Conservation (phyloP, 2,329 filamentous ascomycete species). For the Leptographium lundbergii region DNA sequence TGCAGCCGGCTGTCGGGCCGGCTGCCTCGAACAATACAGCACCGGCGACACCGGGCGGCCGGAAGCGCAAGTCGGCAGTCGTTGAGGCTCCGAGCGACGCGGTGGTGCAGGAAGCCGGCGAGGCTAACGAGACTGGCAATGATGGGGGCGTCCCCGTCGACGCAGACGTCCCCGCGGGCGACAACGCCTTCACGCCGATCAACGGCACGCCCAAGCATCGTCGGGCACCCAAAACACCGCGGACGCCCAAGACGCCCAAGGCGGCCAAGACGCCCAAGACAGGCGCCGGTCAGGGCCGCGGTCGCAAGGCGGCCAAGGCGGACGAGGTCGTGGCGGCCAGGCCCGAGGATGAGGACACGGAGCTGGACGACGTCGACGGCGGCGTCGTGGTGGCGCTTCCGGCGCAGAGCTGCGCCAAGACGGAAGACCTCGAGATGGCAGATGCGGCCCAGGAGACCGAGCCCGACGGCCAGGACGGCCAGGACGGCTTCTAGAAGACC, state of each 20-base stretch:
- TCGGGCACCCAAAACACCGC: neutral
- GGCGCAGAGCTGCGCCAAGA: neutral
- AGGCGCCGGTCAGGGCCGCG: neutral
- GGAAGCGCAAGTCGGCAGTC: constrained; percentile 12
- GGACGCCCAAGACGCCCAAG: neutral
- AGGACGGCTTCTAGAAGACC: neutral
- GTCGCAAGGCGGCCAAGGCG: neutral
- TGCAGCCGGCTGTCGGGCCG: neutral
- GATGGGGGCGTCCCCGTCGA: neutral
- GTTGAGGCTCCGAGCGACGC: neutral
- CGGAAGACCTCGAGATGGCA: neutral
- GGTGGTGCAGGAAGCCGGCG: neutral
- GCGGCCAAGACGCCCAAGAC: neutral
- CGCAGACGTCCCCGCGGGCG: neutral
- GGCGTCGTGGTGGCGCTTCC: neutral
- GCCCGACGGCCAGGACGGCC: neutral
- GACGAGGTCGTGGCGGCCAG: neutral
- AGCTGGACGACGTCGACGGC: neutral
- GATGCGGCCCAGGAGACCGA: neutral
- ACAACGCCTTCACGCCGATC: neutral
- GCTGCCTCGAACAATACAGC: neutral
- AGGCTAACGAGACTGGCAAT: neutral
- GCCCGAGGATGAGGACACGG: neutral
- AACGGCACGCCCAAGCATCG: neutral
- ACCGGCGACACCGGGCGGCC: neutral